Evolutionary conservation across 345 rosid species (phyloP), one percentile per base, ranked within the genome.

Genomic region (Orychophragmus violaceus): DNA sequence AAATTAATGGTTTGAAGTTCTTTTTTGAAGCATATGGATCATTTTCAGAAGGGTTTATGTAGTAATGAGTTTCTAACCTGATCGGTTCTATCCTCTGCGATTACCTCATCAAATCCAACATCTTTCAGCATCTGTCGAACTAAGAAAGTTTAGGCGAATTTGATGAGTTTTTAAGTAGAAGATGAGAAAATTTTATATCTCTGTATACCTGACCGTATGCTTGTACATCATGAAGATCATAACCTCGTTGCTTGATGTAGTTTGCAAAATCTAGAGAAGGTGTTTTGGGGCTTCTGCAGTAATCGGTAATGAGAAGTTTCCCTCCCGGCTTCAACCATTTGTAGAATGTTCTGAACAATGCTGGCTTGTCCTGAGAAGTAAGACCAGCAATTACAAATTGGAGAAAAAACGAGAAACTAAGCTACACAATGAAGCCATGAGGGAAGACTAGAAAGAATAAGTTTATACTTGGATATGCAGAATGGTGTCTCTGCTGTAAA

Each of bases 271-370:
- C 92, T 23, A 80, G 10, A 5, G 90, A 80, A 24, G 98, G 85
- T 9, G 80, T 68, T 78, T 92, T 89, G 19, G 89, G 73, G 48
- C 76, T 79, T 70, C 58, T 87, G 79, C 98, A 90, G 78, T 94
- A 94, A 62, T 90, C 96, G 28, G 85, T 88, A 13, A 90, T 88
- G 17, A 94, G 99, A 75, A 94, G 80, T 79, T 72, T 88, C 7
- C 99, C 99, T 62, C 99, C 96, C 0, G 95, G 95, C 79, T 88
- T 94, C 82, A 90, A 62, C 96, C 99, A 94, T 80, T 83, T 90
- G 82, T 68, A 87, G 79, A 94, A 94, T 48, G 89, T 84, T 66
- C 78, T 83, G 74, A 94, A 90, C 39, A 94, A 52, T 53, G 93
- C 84, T 54, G 89, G 96, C 67, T 94, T 94, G 80, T 94, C 99